phyloP scores from a whole-genome alignment of 2,329 filamentous ascomycete species.

The Corynespora cassiicola region DNA sequence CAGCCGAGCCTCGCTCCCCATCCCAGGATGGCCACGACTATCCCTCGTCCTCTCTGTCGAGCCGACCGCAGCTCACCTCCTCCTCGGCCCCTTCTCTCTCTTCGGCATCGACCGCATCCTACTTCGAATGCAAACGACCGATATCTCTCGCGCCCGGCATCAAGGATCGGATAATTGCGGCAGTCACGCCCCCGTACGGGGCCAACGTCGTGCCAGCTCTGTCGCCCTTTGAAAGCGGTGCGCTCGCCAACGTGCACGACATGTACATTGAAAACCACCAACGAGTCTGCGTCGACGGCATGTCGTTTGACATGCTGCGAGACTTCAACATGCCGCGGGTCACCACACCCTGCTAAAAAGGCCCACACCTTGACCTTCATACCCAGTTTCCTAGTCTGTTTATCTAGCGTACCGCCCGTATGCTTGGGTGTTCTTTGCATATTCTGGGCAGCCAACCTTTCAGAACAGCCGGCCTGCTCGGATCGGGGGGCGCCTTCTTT shows the following conservation, averaged over 20 bases:
- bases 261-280: constrained; percentile 40
- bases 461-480: constrained; percentile 35
- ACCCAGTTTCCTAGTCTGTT: constrained; percentile 7
- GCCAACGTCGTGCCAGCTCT: constrained; percentile 34
- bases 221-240: constrained; percentile 39
- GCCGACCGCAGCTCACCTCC: constrained; percentile 33
- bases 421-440: constrained; percentile 12
- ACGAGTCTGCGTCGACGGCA: constrained; percentile 40
- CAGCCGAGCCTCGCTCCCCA: constrained; percentile 12
- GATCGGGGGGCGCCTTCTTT: constrained; percentile 12
- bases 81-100: constrained; percentile 41
- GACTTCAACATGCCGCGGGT: constrained; percentile 32
- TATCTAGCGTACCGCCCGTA: constrained; percentile 21
- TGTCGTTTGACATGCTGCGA: constrained; percentile 43
- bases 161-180: constrained; percentile 36
- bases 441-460: constrained; percentile 13
- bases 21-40: constrained; percentile 24
- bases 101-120: constrained; percentile 35
- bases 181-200: constrained; percentile 32
- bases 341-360: constrained; percentile 32
- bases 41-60: constrained; percentile 27
- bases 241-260: constrained; percentile 37
- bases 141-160: constrained; percentile 27
- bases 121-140: constrained; percentile 41
- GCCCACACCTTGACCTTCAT: constrained; percentile 1